phyloP scores from a whole-genome alignment of 1,284 basidiomycete genomes.

The Meira nashicola region DNA sequence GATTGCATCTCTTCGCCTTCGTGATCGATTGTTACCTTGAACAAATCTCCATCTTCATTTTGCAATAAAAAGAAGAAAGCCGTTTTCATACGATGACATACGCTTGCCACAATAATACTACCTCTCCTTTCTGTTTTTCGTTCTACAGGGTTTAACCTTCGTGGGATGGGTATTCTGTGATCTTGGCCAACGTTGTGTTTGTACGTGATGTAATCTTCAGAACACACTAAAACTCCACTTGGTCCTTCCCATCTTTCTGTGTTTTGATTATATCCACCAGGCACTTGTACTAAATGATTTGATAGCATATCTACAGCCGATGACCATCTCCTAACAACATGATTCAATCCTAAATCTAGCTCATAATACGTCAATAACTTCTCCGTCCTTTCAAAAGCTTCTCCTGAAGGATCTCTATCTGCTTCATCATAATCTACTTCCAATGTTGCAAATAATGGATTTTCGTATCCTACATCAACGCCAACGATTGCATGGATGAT shows the following conservation, averaged over 20 bases:
- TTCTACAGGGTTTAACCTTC: constrained; percentile 38
- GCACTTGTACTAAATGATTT: constrained; percentile 46
- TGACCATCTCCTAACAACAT: constrained; percentile 51
- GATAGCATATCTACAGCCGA: constrained; percentile 42
- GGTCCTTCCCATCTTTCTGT: constrained; percentile 51
- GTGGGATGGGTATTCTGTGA: constrained; percentile 51
- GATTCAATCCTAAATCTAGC: constrained; percentile 51
- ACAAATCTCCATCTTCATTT: constrained; percentile 49
- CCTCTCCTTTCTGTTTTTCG: constrained; percentile 26
- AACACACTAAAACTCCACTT: constrained; percentile 50
- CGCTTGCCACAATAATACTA: constrained; percentile 44
- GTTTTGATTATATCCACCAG: constrained; percentile 49
- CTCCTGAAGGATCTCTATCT: constrained; percentile 46
- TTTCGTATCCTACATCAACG: constrained; percentile 51
- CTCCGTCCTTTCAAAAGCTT: constrained; percentile 33
- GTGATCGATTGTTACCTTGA: constrained; percentile 52
- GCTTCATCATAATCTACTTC: constrained; percentile 51
- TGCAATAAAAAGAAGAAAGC: constrained; percentile 51
- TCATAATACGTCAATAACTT: constrained; percentile 52
- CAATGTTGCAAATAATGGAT: constrained; percentile 49
- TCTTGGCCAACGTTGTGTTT: constrained; percentile 45
- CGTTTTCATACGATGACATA: constrained; percentile 51
- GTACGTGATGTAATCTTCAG: constrained; percentile 51
- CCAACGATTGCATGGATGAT: constrained; percentile 49
- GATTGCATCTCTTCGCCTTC: constrained; percentile 46